phyloP scores from a whole-genome alignment of 768 basidiomycete genomes.

The Boletus sp. region DNA sequence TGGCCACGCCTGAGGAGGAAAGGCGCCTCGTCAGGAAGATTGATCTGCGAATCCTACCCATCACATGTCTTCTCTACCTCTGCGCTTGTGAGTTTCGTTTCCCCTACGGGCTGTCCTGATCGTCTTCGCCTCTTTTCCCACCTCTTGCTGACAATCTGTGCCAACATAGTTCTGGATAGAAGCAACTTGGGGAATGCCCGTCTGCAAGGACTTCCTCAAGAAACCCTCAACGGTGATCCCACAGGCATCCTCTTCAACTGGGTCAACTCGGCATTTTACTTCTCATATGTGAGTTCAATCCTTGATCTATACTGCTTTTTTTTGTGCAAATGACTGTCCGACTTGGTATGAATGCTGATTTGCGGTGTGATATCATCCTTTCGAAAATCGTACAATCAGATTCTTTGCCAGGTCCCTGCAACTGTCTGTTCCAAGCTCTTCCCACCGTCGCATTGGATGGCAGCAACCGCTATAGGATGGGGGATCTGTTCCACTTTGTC shows the following conservation, averaged over 20 bases:
- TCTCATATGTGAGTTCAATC: constrained; percentile 59
- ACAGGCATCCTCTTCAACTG: constrained; percentile 68
- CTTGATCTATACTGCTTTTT: neutral
- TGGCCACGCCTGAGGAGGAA: constrained; percentile 35
- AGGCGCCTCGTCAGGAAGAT: constrained; percentile 37
- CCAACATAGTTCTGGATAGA: constrained; percentile 54
- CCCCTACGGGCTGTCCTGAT: neutral
- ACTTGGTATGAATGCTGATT: neutral
- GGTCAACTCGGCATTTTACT: constrained; percentile 76
- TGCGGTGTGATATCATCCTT: neutral
- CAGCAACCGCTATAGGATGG: constrained; percentile 67
- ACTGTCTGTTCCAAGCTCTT: constrained; percentile 64
- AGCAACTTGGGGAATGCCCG: constrained; percentile 80
- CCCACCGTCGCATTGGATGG: constrained; percentile 68
- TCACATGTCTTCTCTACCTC: constrained; percentile 71
- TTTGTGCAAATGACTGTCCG: neutral
- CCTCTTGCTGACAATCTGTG: neutral
- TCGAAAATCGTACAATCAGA: constrained; percentile 37
- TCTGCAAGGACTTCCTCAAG: constrained; percentile 67
- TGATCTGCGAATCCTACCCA: constrained; percentile 39
- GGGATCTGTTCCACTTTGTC: constrained; percentile 72
- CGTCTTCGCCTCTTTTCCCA: neutral
- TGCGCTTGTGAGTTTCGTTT: constrained; percentile 57
- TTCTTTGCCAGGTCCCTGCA: constrained; percentile 68
- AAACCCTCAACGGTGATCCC: constrained; percentile 64